Conservation (phyloP, 768 basidiomycete genomes). For the Amanita inopinata region DNA sequence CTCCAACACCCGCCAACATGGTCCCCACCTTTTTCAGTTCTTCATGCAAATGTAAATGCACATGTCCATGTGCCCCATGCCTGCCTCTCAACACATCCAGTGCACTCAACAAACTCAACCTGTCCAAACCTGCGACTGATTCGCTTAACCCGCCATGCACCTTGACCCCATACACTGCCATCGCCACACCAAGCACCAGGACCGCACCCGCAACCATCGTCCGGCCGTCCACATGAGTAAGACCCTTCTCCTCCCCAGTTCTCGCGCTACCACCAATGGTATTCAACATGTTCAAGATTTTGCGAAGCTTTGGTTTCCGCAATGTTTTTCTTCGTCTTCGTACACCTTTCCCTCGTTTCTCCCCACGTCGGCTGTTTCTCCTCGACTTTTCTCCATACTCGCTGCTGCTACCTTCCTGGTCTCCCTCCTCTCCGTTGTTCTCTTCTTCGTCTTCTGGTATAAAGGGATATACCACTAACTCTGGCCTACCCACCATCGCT, state of each 20-base stretch:
- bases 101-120: neutral
- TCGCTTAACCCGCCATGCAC: slow-evolving; percentile 15
- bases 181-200: slow-evolving; percentile 58
- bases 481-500: slow-evolving; percentile 43
- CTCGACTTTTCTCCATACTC: neutral
- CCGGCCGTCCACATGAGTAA: slow-evolving; percentile 23
- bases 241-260: slow-evolving; percentile 2
- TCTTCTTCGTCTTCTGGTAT: slow-evolving; percentile 24
- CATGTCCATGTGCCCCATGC: slow-evolving; percentile 15
- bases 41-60: slow-evolving; percentile 18
- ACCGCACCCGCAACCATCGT: slow-evolving; percentile 57
- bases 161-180: slow-evolving; percentile 47
- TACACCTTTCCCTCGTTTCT: slow-evolving; percentile 12
- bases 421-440: slow-evolving; percentile 15
- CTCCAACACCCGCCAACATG: slow-evolving; percentile 11
- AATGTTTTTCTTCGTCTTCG: slow-evolving; percentile 12
- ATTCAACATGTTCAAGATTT: neutral
- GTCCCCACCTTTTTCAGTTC: slow-evolving; percentile 21
- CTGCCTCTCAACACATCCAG: slow-evolving; percentile 1
- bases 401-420: slow-evolving; percentile 10
- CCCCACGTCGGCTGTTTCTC: slow-evolving; percentile 10
- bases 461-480: slow-evolving; percentile 47
- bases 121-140: neutral
- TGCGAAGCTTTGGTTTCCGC: neutral
- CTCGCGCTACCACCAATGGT: neutral